Evolutionary conservation across 352 stramenopile species (phyloP).

Genomic region (Phytophthora pinifolia): DNA sequence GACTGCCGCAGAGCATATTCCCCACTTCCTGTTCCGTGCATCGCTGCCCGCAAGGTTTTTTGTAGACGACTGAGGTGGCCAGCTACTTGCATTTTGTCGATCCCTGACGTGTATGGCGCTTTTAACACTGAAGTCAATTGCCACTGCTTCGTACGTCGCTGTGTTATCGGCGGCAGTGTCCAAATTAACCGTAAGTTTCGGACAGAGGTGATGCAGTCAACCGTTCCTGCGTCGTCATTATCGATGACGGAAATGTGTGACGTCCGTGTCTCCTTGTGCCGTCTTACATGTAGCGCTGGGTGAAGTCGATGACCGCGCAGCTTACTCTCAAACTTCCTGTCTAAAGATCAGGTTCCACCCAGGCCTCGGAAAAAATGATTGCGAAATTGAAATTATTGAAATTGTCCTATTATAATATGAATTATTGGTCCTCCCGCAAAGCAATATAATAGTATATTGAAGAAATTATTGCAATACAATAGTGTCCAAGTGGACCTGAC

Average conservation of each 20-base stretch:
- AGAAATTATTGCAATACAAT: too few relatives aligned
- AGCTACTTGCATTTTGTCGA: constrained; percentile 18
- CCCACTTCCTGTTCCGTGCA: constrained; percentile 13
- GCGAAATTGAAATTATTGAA: too few relatives aligned
- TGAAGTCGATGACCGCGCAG: background rate
- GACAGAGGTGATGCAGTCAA: too few relatives aligned
- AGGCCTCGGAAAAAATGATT: too few relatives aligned
- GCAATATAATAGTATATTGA: too few relatives aligned
- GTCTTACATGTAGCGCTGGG: background rate
- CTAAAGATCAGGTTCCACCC: constrained; percentile 1
- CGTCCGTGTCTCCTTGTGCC: background rate
- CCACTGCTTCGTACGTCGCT: background rate
- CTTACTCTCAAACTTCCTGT: constrained; percentile 17
- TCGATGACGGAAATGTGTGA: constrained; percentile 6
- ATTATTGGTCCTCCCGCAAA: too few relatives aligned
- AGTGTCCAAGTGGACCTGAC: too few relatives aligned
- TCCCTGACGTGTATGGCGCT: background rate
- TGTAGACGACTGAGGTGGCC: constrained; percentile 2
- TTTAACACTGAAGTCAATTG: constrained; percentile 15
- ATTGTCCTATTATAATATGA: too few relatives aligned
- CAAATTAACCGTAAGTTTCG: too few relatives aligned
- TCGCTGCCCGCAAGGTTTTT: constrained; percentile 13
- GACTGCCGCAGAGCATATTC: background rate
- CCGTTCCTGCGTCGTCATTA: background rate
- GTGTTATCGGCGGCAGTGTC: too few relatives aligned